Base-by-base conservation (phyloP, 2,329 filamentous ascomycete species). In the Karstenula rhodostoma region DNA sequence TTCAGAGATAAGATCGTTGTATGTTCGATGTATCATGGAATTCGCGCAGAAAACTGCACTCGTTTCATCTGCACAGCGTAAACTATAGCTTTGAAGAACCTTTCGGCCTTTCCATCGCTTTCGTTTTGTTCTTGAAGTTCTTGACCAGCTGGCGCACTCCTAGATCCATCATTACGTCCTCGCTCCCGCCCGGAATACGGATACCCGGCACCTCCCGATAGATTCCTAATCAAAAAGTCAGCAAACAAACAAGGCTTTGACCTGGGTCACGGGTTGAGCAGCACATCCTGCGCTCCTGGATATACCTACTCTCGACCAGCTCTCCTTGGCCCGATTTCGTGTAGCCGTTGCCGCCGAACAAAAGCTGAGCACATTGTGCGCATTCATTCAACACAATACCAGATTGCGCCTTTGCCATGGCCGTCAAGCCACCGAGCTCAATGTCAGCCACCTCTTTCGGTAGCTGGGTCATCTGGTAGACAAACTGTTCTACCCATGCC, bases 321-420 rank as follows among this genome's bases (percentile, higher is more conserved):
- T 91, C 89, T 22, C 91, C 91, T 74, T 90, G 87, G 0, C 91
- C 90, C 13, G 83, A 85, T 62, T 84, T 84, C 0, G 90, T 92
- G 67, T 87, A 91, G 0, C 90, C 90, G 71, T 89, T 91, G 2
- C 91, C 90, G 3, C 90, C 90, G 73, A 93, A 92, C 25, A 93
- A 76, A 57, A 93, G 75, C 49, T 91, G 85, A 0, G 90, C 89
- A 56, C 84, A 87, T 67, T 89, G 85, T 3, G 90, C 89, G 71
- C 89, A 91, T 73, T 91, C 88, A 64, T 90, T 89, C 47, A 93
- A 68, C 13, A 93, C 89, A 64, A 90, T 89, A 1, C 87, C 91
- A 0, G 86, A 84, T 69, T 92, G 88, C 1, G 90, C 90, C 78
- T 94, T 93, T 15, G 86, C 85, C 74, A 92, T 79, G 2, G 89